Conservation (phyloP, 2,329 filamentous ascomycete genomes). For the Colletotrichum limetticola region DNA sequence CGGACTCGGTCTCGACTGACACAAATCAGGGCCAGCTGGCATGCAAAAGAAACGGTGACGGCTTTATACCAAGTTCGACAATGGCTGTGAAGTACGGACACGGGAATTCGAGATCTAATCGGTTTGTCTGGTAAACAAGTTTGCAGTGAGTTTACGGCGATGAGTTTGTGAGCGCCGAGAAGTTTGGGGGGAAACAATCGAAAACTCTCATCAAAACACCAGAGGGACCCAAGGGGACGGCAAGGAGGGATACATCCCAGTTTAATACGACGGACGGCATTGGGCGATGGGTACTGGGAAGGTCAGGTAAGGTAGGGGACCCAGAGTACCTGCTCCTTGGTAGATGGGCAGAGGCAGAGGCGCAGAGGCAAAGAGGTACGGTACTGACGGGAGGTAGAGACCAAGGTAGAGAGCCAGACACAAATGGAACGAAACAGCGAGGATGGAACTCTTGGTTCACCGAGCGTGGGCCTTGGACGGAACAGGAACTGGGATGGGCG, state of each 20-base stretch:
- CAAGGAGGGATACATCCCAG: background rate
- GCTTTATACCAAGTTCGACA: background rate
- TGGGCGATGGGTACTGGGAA: background rate
- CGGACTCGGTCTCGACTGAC: slow-evolving; percentile 6
- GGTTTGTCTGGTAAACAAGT: background rate
- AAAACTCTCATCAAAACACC: background rate
- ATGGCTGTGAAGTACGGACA: background rate
- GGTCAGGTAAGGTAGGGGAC: background rate
- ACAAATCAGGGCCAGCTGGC: background rate
- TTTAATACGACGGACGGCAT: slow-evolving; percentile 11
- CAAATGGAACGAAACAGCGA: slow-evolving; percentile 1
- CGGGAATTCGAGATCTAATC: background rate
- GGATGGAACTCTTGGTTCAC: background rate
- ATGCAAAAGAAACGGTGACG: background rate
- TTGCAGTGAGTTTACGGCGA: background rate
- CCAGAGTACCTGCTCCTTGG: background rate
- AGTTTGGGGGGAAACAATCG: background rate
- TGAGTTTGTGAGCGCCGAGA: background rate
- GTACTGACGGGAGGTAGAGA: no score
- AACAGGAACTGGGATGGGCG: slow-evolving; percentile 17
- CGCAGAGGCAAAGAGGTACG: background rate
- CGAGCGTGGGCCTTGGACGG: background rate
- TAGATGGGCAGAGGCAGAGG: background rate
- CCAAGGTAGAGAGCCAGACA: background rate
- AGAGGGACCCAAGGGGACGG: background rate